Evolutionary conservation across 2,329 filamentous ascomycete genomes (phyloP).

Genomic region (Penicillium olsonii): DNA sequence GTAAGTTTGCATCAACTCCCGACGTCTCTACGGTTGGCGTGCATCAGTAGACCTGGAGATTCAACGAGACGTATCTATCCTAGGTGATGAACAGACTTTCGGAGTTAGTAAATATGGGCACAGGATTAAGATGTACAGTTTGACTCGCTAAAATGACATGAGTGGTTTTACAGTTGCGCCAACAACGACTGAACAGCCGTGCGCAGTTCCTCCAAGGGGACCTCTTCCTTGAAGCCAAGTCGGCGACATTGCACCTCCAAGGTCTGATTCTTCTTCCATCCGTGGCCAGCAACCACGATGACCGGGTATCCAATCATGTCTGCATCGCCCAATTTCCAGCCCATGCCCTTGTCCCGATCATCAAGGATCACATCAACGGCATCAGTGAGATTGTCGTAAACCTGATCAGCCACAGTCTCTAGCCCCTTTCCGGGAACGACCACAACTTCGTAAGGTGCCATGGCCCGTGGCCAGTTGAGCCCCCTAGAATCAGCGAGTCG

Average conservation of each 20-base stretch:
- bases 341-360: slow-evolving; percentile 67
- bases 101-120: neutral
- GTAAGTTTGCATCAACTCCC: too few species aligned
- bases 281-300: slow-evolving; percentile 73
- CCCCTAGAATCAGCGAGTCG: slow-evolving; percentile 70
- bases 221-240: slow-evolving; percentile 62
- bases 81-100: neutral
- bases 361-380: slow-evolving; percentile 70
- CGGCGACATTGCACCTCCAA: slow-evolving; percentile 79
- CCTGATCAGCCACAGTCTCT: slow-evolving; percentile 52
- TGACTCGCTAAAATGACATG: slow-evolving; percentile 6
- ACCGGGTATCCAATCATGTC: slow-evolving; percentile 88
- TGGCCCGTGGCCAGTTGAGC: slow-evolving; percentile 81
- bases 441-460: slow-evolving; percentile 80
- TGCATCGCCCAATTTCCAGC: slow-evolving; percentile 88
- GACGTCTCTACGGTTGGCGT: too few species aligned
- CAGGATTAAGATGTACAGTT: slow-evolving; percentile 11
- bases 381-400: slow-evolving; percentile 64
- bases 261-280: slow-evolving; percentile 60
- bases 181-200: slow-evolving; percentile 52
- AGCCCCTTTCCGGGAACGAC: slow-evolving; percentile 59
- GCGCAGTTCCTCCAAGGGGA: slow-evolving; percentile 54
- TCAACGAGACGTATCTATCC: too few species aligned
- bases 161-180: slow-evolving; percentile 48
- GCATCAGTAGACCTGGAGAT: too few species aligned